Percentiles rank a stretch among this genome's conserved stretches.
Conservation (phyloP, 208 protist species). For the Crithidia mellificae region DNA sequence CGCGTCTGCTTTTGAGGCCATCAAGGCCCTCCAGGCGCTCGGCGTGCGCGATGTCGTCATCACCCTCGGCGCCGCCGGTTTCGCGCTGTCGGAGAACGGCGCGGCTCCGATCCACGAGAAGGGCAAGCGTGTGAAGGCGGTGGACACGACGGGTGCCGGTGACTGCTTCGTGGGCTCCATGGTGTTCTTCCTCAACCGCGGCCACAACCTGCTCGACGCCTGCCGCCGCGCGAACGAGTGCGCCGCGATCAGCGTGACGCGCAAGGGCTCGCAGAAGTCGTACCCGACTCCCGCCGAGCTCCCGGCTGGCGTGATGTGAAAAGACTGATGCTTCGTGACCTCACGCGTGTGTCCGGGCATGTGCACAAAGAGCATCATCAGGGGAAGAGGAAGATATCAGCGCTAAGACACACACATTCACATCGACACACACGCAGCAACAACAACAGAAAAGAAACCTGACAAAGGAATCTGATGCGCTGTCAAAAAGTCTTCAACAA, state of each 20-base stretch:
- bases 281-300: constrained; percentile 78
- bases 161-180: constrained; percentile 94
- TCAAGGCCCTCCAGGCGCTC: constrained; percentile 64
- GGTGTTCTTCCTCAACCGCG: constrained; percentile 84
- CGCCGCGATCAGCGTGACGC: constrained; percentile 86
- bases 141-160: constrained; percentile 94
- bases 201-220: constrained; percentile 70
- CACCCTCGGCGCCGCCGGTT: constrained; percentile 86
- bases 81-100: constrained; percentile 66
- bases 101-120: constrained; percentile 42
- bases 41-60: constrained; percentile 85
- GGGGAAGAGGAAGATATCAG: too few relatives aligned
- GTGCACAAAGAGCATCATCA: too few relatives aligned
- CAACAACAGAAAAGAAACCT: too few relatives aligned
- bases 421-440: too few relatives aligned
- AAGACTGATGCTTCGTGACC: background rate
- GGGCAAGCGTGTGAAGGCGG: constrained; percentile 77
- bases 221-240: constrained; percentile 79
- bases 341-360: background rate
- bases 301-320: constrained; percentile 44
- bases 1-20: constrained; percentile 51
- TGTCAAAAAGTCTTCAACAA: background rate
- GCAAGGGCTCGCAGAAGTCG: constrained; percentile 88
- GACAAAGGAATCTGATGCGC: too few relatives aligned
- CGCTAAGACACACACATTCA: too few relatives aligned